phyloP scores from a whole-genome alignment of 2,329 filamentous ascomycete genomes.

The Colletotrichum trifolii region DNA sequence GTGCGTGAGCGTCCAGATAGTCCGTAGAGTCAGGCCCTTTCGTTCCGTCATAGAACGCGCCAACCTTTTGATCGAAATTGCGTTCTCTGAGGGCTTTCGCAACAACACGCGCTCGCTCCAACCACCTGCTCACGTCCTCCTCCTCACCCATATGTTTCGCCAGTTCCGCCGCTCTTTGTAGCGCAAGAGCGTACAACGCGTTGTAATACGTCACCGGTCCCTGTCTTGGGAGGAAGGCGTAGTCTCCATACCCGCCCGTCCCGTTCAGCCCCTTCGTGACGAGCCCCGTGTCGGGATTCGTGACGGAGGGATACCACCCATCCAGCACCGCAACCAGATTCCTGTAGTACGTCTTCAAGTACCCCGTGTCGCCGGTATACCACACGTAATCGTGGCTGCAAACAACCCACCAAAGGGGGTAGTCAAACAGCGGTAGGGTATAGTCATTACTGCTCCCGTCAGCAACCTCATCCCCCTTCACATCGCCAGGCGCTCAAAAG shows the following conservation, averaged over 20 bases:
- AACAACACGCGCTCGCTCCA: slow-evolving; percentile 47
- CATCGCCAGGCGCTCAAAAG: neutral
- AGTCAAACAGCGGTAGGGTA: slow-evolving; percentile 60
- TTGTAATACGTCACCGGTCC: slow-evolving; percentile 65
- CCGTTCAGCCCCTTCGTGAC: slow-evolving; percentile 52
- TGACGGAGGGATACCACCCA: slow-evolving; percentile 56
- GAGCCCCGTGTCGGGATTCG: slow-evolving; percentile 50
- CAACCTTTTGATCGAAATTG: slow-evolving; percentile 54
- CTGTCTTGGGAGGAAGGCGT: slow-evolving; percentile 59
- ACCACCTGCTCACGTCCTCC: slow-evolving; percentile 54
- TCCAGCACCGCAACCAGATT: slow-evolving; percentile 55
- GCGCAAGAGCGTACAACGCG: slow-evolving; percentile 59
- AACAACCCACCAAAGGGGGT: slow-evolving; percentile 64
- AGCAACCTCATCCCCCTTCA: neutral
- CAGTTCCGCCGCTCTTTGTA: slow-evolving; percentile 56
- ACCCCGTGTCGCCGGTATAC: slow-evolving; percentile 59
- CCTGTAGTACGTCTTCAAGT: slow-evolving; percentile 53
- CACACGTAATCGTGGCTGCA: slow-evolving; percentile 60
- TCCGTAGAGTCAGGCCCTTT: slow-evolving; percentile 36
- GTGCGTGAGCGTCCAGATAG: slow-evolving; percentile 53
- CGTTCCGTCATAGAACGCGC: slow-evolving; percentile 59
- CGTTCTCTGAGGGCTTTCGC: slow-evolving; percentile 48
- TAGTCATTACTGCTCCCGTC: slow-evolving; percentile 52
- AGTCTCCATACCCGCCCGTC: slow-evolving; percentile 58
- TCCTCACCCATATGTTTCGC: slow-evolving; percentile 46